These are phyloP conservation scores for Aspergillus steynii DNA, from an alignment of 495 filamentous ascomycete species.

Conservation along the genomic window DNA sequence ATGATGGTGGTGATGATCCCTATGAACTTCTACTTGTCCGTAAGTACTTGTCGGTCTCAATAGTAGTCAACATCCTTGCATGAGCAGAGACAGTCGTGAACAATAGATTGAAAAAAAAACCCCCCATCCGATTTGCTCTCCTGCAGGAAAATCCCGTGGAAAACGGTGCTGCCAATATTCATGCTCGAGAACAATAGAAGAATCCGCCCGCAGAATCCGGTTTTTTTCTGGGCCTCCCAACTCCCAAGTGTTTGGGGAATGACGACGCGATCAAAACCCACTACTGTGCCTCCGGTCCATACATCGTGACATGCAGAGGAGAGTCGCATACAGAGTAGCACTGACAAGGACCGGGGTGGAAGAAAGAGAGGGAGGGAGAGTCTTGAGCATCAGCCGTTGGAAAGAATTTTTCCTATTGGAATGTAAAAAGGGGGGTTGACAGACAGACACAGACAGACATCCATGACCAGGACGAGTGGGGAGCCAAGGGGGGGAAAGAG, in stretches of 20 bases:
- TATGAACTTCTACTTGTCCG: too few relatives aligned
- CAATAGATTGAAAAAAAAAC: background rate
- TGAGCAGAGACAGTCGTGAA: background rate
- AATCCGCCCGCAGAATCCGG: background rate
- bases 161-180: background rate
- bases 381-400: too few relatives aligned
- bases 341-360: background rate
- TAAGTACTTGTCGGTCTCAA: background rate
- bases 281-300: too few relatives aligned
- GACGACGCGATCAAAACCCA: too few relatives aligned
- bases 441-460: too few relatives aligned
- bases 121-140: too few relatives aligned
- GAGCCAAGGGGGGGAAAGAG: background rate
- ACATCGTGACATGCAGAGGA: too few relatives aligned
- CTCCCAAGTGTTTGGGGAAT: background rate
- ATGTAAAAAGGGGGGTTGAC: constrained; percentile 10
- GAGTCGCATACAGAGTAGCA: background rate
- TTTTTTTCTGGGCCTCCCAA: background rate
- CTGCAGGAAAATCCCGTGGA: too few relatives aligned
- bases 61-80: constrained; percentile 10
- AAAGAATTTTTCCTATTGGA: constrained; percentile 11
- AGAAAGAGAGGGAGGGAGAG: background rate
- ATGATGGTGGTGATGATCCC: too few relatives aligned
- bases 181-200: background rate
- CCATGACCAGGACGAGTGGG: background rate